phyloP scores from a whole-genome alignment of 2,329 filamentous ascomycete genomes.

The Lomentospora prolificans region DNA sequence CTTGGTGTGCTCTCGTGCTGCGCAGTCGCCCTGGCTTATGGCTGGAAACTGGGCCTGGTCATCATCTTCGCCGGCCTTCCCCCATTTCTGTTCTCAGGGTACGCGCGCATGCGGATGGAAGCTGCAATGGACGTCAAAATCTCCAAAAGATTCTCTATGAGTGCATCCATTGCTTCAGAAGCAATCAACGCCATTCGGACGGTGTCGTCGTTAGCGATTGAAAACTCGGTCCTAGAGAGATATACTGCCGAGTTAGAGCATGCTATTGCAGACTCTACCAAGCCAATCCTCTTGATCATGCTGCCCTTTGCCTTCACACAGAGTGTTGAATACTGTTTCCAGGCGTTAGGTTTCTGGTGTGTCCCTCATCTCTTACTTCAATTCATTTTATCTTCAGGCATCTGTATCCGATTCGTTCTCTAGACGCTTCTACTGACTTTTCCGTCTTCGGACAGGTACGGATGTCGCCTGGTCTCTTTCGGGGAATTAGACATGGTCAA shows the following conservation, averaged over 20 bases:
- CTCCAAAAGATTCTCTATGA: conserved; percentile 31
- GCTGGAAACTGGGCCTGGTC: conserved; percentile 41
- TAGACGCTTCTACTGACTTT: conserved; percentile 30
- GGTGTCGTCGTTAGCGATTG: conserved; percentile 36
- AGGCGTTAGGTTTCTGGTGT: conserved; percentile 29
- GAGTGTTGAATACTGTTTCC: conserved; percentile 24
- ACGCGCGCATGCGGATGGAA: conserved; percentile 37
- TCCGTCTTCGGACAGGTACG: conserved; percentile 20
- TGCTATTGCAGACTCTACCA: conserved; percentile 20
- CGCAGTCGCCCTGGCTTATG: conserved; percentile 32
- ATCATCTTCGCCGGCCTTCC: conserved; percentile 35
- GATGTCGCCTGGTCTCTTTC: conserved; percentile 27
- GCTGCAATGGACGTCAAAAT: conserved; percentile 34
- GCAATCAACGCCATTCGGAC: conserved; percentile 38
- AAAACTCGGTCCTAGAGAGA: conserved; percentile 27
- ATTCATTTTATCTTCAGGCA: conserved; percentile 25
- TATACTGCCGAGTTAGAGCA: conserved; percentile 22
- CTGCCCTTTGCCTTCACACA: conserved; percentile 30
- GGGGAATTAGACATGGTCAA: conserved; percentile 35
- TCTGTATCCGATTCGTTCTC: conserved; percentile 31
- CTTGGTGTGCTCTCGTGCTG: conserved; percentile 35
- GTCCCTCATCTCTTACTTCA: not conserved
- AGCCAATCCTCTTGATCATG: conserved; percentile 27
- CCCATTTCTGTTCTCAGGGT: conserved; percentile 33
- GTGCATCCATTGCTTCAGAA: conserved; percentile 38